A percentile compares a stretch with the other conserved stretches of the same genome.
These are phyloP conservation scores for Aureobasidium sp. DNA, from an alignment of 2,329 filamentous ascomycete genomes.

Conservation along the genomic window DNA sequence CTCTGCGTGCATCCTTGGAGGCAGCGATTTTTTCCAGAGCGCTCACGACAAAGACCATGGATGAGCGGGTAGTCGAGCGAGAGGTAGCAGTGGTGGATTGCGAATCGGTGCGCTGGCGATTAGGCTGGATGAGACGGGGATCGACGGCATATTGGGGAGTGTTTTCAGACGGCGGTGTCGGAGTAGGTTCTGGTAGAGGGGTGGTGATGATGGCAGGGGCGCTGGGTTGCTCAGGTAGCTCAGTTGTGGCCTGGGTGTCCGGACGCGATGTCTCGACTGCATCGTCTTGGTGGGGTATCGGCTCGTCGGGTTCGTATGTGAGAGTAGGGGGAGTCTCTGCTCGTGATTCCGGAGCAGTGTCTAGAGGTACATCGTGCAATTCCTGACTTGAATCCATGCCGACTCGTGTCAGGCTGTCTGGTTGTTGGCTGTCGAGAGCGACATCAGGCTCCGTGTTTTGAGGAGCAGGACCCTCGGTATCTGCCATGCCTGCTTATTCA, in stretches of 20 bases:
- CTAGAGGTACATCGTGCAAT: slow-evolving; percentile 3
- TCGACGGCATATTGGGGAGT: neutral
- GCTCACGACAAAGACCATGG: slow-evolving; percentile 89
- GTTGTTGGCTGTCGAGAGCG: neutral
- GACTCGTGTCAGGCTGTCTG: neutral
- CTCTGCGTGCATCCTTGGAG: slow-evolving; percentile 83
- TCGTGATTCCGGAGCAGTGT: neutral
- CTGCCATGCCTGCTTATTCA: slow-evolving; percentile 11
- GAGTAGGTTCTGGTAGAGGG: neutral
- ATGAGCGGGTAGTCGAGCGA: slow-evolving; percentile 62
- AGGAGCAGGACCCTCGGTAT: slow-evolving; percentile 12
- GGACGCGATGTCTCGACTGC: neutral
- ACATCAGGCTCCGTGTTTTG: neutral
- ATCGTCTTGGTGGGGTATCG: neutral
- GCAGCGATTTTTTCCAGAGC: slow-evolving; percentile 85
- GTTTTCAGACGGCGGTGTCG: neutral
- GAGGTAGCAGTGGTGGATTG: slow-evolving; percentile 47
- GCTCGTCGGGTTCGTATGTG: neutral
- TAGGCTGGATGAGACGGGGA: neutral
- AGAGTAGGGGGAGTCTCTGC: neutral
- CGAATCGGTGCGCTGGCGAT: slow-evolving; percentile 49
- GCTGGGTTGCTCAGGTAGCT: neutral
- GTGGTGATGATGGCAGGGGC: neutral
- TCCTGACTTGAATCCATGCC: slow-evolving; percentile 4
- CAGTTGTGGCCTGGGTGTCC: neutral